These are phyloP conservation scores for Sisymbrium altissimum DNA, from an alignment of 345 rosid species.

Conservation along the genomic window DNA sequence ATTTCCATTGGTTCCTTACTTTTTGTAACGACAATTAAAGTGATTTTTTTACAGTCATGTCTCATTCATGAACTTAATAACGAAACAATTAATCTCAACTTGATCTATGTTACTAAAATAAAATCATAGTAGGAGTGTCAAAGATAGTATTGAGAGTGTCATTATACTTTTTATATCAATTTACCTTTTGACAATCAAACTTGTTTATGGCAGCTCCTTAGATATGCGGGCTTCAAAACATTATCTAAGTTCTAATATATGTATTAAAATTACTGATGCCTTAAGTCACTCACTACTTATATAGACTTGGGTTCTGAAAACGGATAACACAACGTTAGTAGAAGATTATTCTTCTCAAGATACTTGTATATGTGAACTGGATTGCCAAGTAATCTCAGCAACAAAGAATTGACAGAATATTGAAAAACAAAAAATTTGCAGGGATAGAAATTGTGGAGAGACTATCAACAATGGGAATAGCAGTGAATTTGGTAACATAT, in stretches of 20 bases:
- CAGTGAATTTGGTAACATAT: conserved; percentile 75
- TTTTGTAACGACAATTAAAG: neutral
- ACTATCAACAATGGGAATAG: conserved; percentile 70
- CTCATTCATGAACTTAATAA: neutral
- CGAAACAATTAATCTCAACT: neutral
- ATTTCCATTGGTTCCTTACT: neutral
- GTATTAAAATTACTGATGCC: neutral
- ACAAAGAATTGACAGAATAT: neutral
- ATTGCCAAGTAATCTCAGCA: neutral
- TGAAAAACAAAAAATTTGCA: neutral
- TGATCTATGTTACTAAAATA: neutral
- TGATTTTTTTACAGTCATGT: neutral
- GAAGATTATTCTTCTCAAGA: neutral
- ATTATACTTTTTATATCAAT: neutral
- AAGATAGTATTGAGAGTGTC: neutral
- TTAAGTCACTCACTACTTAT: neutral
- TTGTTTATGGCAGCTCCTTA: neutral
- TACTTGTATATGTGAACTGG: neutral
- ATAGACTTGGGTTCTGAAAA: neutral
- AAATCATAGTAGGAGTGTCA: neutral
- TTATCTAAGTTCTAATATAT: neutral
- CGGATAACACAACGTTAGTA: neutral
- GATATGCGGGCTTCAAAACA: neutral
- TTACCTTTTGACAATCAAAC: neutral
- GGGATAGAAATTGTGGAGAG: conserved; percentile 68